These are phyloP conservation scores for Solioccasus polychromus DNA, from an alignment of 768 basidiomycete genomes.

Conservation along the genomic window DNA sequence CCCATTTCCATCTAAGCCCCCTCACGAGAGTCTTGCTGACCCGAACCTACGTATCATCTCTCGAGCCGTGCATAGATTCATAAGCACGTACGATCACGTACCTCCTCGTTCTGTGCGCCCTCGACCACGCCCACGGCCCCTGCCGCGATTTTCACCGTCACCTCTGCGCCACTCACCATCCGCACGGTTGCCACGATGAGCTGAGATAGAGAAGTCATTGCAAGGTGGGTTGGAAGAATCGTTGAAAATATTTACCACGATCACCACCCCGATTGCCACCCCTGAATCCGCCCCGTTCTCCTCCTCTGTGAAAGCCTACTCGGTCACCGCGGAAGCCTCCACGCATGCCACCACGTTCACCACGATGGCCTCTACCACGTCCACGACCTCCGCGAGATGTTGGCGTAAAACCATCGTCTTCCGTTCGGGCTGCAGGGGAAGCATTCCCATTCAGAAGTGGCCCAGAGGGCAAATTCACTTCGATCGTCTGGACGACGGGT, in stretches of 20 bases:
- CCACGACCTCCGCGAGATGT: constrained; percentile 46
- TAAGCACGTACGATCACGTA: constrained; percentile 20
- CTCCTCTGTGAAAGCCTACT: constrained; percentile 34
- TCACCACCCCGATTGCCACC: constrained; percentile 33
- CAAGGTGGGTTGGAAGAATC: neutral
- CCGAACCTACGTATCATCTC: constrained; percentile 12
- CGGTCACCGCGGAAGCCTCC: constrained; percentile 43
- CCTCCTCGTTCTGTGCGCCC: constrained; percentile 42
- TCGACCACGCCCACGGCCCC: constrained; percentile 43
- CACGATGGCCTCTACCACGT: constrained; percentile 41
- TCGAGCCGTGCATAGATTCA: neutral
- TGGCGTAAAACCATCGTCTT: constrained; percentile 65
- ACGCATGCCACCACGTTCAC: constrained; percentile 40
- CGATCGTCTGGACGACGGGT: constrained; percentile 40
- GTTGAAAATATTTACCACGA: constrained; percentile 15
- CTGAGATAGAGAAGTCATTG: constrained; percentile 4
- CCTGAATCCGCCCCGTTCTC: constrained; percentile 34
- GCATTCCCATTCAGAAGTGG: constrained; percentile 21
- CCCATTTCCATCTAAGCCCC: constrained; percentile 7
- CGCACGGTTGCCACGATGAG: constrained; percentile 17
- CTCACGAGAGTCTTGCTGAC: constrained; percentile 22
- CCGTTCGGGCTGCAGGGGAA: constrained; percentile 26
- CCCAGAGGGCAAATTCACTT: constrained; percentile 30
- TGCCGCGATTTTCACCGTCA: constrained; percentile 39
- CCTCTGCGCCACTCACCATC: constrained; percentile 50